These are phyloP conservation scores for Capillidium heterosporum DNA, from an alignment of 371 early-diverging fungal genomes.

Conservation along the genomic window DNA sequence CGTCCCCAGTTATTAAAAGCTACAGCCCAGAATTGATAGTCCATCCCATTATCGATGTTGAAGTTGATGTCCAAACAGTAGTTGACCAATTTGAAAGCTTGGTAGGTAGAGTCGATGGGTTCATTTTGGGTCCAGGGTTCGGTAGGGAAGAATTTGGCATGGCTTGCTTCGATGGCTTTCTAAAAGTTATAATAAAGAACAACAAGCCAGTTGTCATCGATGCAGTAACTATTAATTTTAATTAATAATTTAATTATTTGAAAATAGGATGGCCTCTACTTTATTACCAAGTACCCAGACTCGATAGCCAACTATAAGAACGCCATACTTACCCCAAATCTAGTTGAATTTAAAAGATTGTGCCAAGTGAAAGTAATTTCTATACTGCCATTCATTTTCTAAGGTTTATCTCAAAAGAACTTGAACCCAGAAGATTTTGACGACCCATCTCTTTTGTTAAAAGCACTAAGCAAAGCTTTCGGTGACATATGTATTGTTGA, in stretches of 20 bases:
- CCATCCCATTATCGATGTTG: constrained; percentile 29
- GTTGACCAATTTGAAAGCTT: constrained; percentile 10
- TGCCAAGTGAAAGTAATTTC: constrained; percentile 40
- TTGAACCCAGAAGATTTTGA: background rate
- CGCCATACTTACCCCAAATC: constrained; percentile 83
- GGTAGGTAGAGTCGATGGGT: constrained; percentile 56
- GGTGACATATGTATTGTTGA: constrained; percentile 60
- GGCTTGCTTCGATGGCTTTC: constrained; percentile 30
- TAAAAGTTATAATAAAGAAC: constrained; percentile 34
- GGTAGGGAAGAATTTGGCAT: constrained; percentile 54
- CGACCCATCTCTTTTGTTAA: background rate
- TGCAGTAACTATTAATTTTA: constrained; percentile 34
- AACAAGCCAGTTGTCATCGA: constrained; percentile 72
- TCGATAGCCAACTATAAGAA: constrained; percentile 45
- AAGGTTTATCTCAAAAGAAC: background rate
- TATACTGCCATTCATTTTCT: background rate
- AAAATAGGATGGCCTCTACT: constrained; percentile 53
- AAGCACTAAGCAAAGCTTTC: constrained; percentile 24
- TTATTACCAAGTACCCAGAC: constrained; percentile 53
- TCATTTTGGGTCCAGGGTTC: constrained; percentile 85
- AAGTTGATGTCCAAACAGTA: constrained; percentile 1
- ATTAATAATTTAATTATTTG: background rate
- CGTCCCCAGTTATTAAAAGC: constrained; percentile 53
- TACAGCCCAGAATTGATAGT: constrained; percentile 33
- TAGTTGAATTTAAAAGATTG: constrained; percentile 66